Conservation (phyloP, 805 yeast genomes). For the Debaryomyces hansenii region DNA sequence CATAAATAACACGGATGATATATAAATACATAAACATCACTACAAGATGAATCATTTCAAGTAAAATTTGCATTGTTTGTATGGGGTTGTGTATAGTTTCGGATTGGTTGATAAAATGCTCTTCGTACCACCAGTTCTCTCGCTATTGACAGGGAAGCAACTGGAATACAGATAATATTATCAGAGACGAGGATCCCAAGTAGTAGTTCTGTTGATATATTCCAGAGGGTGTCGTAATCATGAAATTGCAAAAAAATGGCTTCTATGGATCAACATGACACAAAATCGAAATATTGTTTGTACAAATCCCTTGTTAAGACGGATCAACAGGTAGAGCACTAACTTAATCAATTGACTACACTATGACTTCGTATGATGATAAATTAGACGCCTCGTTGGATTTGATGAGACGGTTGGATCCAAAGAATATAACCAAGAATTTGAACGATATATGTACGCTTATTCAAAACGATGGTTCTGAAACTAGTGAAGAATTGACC, state of each 20-base stretch:
- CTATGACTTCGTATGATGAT: constrained; percentile 23
- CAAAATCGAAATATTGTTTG: neutral
- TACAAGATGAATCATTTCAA: too few relatives aligned
- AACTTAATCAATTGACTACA: neutral
- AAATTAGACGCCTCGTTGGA: constrained; percentile 41
- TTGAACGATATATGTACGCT: constrained; percentile 37
- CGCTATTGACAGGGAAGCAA: too few relatives aligned
- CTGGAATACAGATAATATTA: too few relatives aligned
- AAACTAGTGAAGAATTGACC: constrained; percentile 56
- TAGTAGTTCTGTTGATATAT: too few relatives aligned
- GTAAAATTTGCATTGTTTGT: too few relatives aligned
- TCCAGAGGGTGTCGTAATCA: too few relatives aligned
- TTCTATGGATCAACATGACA: neutral
- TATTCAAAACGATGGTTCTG: constrained; percentile 32
- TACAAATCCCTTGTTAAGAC: neutral
- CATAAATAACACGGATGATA: too few relatives aligned
- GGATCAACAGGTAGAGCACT: neutral
- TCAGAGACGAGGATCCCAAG: too few relatives aligned
- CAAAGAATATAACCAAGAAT: constrained; percentile 32
- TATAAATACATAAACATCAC: too few relatives aligned
- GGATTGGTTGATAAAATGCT: too few relatives aligned
- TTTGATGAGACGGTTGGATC: constrained; percentile 42
- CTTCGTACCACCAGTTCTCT: too few relatives aligned
- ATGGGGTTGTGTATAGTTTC: too few relatives aligned
- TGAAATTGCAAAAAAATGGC: neutral